Conservation (phyloP, 768 basidiomycete genomes). For the Melanogaster broomeanus region DNA sequence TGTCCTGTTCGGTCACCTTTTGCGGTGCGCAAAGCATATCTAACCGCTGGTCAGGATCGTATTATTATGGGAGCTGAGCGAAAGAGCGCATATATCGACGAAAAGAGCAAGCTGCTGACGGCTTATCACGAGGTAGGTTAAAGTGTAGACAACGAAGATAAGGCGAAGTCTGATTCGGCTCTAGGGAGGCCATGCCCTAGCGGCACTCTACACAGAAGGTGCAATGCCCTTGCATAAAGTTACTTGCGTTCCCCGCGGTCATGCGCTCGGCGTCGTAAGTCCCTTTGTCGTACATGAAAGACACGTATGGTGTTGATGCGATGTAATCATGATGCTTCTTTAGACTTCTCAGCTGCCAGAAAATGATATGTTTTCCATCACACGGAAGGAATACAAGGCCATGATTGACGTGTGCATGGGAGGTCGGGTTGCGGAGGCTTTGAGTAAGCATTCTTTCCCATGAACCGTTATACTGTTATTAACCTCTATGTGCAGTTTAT, state of each 20-base stretch:
- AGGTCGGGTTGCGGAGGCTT: conserved; percentile 92
- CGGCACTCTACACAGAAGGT: conserved; percentile 91
- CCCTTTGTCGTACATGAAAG: neutral
- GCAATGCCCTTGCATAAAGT: conserved; percentile 98
- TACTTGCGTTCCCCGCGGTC: conserved; percentile 94
- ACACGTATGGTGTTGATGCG: conserved; percentile 9
- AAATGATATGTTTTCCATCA: conserved; percentile 72
- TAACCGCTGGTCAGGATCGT: conserved; percentile 59
- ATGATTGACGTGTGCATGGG: conserved; percentile 92
- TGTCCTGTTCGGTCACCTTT: neutral
- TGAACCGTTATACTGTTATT: conserved; percentile 6
- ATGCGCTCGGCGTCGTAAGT: conserved; percentile 85
- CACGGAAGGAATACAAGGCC: conserved; percentile 73
- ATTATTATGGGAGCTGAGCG: conserved; percentile 98
- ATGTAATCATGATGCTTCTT: conserved; percentile 2
- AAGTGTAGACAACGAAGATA: neutral
- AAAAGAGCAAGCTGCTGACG: conserved; percentile 83
- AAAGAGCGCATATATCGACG: conserved; percentile 85
- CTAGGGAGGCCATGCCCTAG: conserved; percentile 91
- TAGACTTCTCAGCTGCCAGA: conserved; percentile 81
- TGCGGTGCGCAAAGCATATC: neutral
- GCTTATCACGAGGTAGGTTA: conserved; percentile 89
- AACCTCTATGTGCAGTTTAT: conserved; percentile 56
- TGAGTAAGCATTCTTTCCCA: conserved; percentile 51
- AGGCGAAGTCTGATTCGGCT: conserved; percentile 12